Evolutionary conservation across 2,329 filamentous ascomycete species (phyloP), one percentile per base, ranked within the genome.

Genomic region (Alternaria gansuensis): DNA sequence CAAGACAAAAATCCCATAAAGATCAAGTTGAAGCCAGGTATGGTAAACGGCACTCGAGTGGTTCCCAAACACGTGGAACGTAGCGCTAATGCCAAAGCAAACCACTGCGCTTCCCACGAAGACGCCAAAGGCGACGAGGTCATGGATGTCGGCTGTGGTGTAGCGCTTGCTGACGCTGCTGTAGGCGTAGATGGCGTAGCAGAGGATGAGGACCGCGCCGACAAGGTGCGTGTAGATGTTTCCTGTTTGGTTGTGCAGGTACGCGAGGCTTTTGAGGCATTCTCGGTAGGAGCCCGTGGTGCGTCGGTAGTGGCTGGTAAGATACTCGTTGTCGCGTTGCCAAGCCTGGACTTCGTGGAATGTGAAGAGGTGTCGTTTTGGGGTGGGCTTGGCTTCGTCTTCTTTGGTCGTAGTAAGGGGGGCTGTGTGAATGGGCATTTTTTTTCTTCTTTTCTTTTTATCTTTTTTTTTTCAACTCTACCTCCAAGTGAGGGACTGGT

Each of bases 361-460:
- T 17, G 54, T 57, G 26, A 45, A 52, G 34, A 53, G 43, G 8
- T 37, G 28, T 79, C 11, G 72, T 66, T 5, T 50, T 9, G 34
- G 31, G 21, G 53, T 23, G 21, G 44, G 33, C 44, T 33, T 34
- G 44, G 44, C 31, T 14, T 6, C 44, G 10, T 33, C 31, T 21
- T 29, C 29, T 48, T 48, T 48, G 44, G 44, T 48, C 14, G 44
- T 48, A 34, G 44, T 48, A 34, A 48, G 44, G 44, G 44, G 44
- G 31, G 44, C 33, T 48, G 33, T 33, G 21, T 48, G 36, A 6
- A 40, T 23, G 21, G 37, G 14, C 37, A 40, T 40, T 11, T 24
- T 40, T 11, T 5, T 24, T 7, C 37, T 40, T n/a, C 37, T 24
- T 24, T 24, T 11, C 24, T 21, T 40, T 40, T 21, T 17, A 17